Conservation (phyloP, 2,329 filamentous ascomycete genomes). For the Myriangium duriaei region DNA sequence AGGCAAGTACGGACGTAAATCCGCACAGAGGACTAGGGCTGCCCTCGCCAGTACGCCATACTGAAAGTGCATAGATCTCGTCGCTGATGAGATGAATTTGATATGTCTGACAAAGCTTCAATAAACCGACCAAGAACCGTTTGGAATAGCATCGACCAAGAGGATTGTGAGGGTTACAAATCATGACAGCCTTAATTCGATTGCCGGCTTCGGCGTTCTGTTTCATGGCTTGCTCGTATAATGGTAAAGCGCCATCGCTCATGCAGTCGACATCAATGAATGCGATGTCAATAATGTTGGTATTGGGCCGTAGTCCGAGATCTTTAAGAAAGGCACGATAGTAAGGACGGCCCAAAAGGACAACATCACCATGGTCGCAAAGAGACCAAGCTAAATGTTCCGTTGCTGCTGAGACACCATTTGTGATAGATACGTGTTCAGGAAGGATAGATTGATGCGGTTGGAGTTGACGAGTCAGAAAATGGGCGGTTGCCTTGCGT, state of each 20-base stretch:
- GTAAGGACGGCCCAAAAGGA: slow-evolving; percentile 34
- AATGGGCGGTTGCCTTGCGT: slow-evolving; percentile 27
- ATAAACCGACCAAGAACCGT: slow-evolving; percentile 15
- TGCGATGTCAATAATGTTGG: slow-evolving; percentile 24
- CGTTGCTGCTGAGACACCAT: slow-evolving; percentile 30
- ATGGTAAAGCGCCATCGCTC: slow-evolving; percentile 18
- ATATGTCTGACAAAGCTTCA: slow-evolving; percentile 21
- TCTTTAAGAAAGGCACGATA: slow-evolving; percentile 40
- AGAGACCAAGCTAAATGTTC: slow-evolving; percentile 33
- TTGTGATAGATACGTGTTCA: slow-evolving; percentile 29
- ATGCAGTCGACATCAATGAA: slow-evolving; percentile 29
- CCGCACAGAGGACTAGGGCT: slow-evolving; percentile 5
- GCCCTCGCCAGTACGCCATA: slow-evolving; percentile 14
- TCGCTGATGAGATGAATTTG: slow-evolving; percentile 24
- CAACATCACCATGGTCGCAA: slow-evolving; percentile 32
- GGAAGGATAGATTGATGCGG: slow-evolving; percentile 24
- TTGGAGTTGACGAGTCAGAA: slow-evolving; percentile 31
- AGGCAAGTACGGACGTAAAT: slow-evolving; percentile 19
- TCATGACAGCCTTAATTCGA: slow-evolving; percentile 28
- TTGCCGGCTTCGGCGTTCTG: slow-evolving; percentile 22
- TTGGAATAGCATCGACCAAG: slow-evolving; percentile 21
- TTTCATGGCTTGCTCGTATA: slow-evolving; percentile 28
- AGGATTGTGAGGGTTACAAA: slow-evolving; percentile 36
- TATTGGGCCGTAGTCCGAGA: slow-evolving; percentile 23
- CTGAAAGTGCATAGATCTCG: slow-evolving; percentile 27